phyloP scores from a whole-genome alignment of 2,329 filamentous ascomycete species.

The Rutstroemia sp. region DNA sequence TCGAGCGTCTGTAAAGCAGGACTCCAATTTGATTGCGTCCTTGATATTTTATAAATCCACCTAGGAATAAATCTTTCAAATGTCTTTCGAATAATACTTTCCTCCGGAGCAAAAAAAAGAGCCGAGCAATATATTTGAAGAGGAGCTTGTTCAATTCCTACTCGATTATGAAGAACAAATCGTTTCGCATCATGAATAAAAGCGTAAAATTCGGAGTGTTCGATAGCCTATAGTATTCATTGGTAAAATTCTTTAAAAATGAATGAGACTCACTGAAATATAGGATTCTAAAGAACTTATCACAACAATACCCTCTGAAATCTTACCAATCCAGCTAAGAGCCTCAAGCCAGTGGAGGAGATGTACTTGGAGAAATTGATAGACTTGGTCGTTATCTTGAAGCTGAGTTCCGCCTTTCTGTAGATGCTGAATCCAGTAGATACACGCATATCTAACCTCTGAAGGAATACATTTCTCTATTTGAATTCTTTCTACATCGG shows the following conservation, averaged over 20 bases:
- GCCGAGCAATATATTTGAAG: conserved; percentile 30
- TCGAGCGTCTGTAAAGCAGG: not conserved
- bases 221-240: not conserved
- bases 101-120: conserved; percentile 27
- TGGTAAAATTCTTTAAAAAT: not conserved
- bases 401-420: conserved; percentile 18
- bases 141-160: conserved; percentile 11
- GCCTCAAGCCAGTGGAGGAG: conserved; percentile 18
- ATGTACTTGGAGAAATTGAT: conserved; percentile 32
- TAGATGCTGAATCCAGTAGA: conserved; percentile 15
- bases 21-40: not conserved
- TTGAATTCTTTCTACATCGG: conserved; percentile 28
- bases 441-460: conserved; percentile 26
- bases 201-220: too few species aligned
- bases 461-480: conserved; percentile 20
- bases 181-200: not conserved
- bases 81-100: conserved; percentile 21
- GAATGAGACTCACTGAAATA: not conserved
- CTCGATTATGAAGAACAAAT: not conserved
- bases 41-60: not conserved
- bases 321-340: conserved; percentile 25
- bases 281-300: conserved; percentile 10
- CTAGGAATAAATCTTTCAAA: not conserved
- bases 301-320: conserved; percentile 11
- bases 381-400: conserved; percentile 26